Conservation (phyloP, 2,329 filamentous ascomycete species). For the Aspergillus aculeatinus region DNA sequence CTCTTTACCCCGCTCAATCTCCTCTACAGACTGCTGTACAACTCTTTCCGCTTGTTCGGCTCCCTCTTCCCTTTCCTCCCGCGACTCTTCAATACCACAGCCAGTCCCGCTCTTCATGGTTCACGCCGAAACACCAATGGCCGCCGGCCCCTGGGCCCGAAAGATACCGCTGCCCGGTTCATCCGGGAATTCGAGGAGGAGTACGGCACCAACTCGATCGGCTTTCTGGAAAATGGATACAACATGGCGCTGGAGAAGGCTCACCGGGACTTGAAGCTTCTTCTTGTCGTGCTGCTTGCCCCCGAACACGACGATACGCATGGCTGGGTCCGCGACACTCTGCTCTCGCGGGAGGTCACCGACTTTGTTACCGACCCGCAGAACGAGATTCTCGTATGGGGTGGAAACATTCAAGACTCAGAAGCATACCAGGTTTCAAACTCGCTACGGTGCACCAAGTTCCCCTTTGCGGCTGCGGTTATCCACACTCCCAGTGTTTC, state of each 20-base stretch:
- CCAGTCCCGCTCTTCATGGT: constrained; percentile 52
- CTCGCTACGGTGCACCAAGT: constrained; percentile 85
- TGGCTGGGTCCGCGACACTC: constrained; percentile 75
- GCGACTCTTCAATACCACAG: constrained; percentile 50
- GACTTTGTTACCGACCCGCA: constrained; percentile 70
- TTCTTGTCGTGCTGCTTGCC: constrained; percentile 83
- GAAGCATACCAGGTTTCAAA: constrained; percentile 93
- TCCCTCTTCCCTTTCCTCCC: constrained; percentile 81
- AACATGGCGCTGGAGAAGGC: constrained; percentile 87
- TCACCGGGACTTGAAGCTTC: constrained; percentile 86
- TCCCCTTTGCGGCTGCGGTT: constrained; percentile 82
- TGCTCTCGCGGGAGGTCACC: constrained; percentile 72
- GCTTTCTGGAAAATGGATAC: constrained; percentile 85
- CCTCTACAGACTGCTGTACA: constrained; percentile 69
- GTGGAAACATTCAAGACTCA: constrained; percentile 85
- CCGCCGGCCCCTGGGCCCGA: constrained; percentile 73
- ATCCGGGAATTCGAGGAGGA: constrained; percentile 94
- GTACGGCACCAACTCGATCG: constrained; percentile 66
- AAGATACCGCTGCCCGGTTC: constrained; percentile 85
- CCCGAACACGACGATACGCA: constrained; percentile 93
- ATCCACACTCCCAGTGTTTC: constrained; percentile 84
- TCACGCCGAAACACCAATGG: constrained; percentile 60
- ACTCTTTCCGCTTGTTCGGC: constrained; percentile 67
- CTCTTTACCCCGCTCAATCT: constrained; percentile 79
- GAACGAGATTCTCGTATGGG: constrained; percentile 87